Evolutionary conservation across 805 yeast species (phyloP), one percentile per base, ranked within the genome.

Genomic region (Yamadazyma insecticola): DNA sequence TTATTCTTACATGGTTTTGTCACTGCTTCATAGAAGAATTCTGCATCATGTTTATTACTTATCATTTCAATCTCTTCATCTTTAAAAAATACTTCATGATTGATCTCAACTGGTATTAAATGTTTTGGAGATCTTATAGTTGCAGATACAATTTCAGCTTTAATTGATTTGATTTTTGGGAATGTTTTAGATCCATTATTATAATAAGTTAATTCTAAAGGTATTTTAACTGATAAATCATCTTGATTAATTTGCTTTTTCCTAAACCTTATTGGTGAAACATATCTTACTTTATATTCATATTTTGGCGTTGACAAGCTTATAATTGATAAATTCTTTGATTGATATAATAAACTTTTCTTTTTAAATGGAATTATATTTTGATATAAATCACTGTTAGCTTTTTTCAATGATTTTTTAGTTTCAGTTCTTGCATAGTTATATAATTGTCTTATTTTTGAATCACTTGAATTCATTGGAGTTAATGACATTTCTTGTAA

Each of bases 31-130:
- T 57, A 60, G 28, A 65, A 62, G 24, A 52, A 48, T 17, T 52
- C 60, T 23, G 35, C 29, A 22, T 51, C 58, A 16, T 45, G 44
- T 14, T 44, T 43, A 5, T 46, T 45, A 26, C 54, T 55, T 13
- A 57, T 51, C 21, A 53, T 52, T 16, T 30, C 28, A 10, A 35
- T 22, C 18, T 55, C 57, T 14, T 55, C 53, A 26, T 60, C 65
- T 11, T 45, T 40, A 39, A 61, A 60, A 33, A 61, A 58, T 56
- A 62, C 53, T 16, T 61, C 68, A 32, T 59, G 67, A 35, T 53
- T 57, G 37, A 65, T 43, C 24, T 63, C 69, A 5, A 65, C 47
- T 2, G 72, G 72, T 11, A 65, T 56, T 6, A 41, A 50, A 30
- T 62, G 49, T 29, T 60, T 62, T 14, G 45, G 47, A 2, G 69